Base-by-base conservation (phyloP, 176 grass and related monocot species). In the Melocanna baccifera region DNA sequence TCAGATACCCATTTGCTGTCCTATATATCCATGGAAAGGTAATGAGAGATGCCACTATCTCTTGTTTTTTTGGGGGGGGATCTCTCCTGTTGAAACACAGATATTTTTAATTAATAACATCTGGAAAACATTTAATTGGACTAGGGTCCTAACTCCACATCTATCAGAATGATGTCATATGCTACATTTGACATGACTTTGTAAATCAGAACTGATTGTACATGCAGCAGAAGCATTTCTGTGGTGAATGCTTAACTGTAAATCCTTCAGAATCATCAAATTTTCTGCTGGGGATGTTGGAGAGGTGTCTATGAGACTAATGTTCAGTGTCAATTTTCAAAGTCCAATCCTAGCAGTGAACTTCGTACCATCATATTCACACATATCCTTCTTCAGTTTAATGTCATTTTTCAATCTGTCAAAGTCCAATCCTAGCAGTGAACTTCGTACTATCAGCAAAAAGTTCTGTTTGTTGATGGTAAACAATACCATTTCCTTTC, bases 21-120 rank as follows among this genome's bases (percentile, higher is more conserved):
- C 9, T 41, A 40, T 29, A 14, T 90, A 1, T 68, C 28, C 67
- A 73, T 67, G 47, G 46, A 79, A 83, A 87, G 84, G 75, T 87
- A 69, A 28, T 2, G 28, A 32, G 20, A 63, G 48, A 16, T 80
- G 45, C 10, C 16, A 22, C 22, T 50, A 20, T 71, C 29, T 39
- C 74, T 57, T 69, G 9, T 34, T 57, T 46, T 47, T 22, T 10
- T n/a, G n/a, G n/a, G n/a, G 19, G 25, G 20, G 22, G 36, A 51
- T 84, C 6, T 68, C 40, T 69, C 52, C 26, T 62, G 48, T 78
- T n/a, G 37, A 84, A 57, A 47, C 55, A 9, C 58, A 11, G 41
- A 28, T 11, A 47, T 28, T 15, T 63, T 76, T 76, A 43, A 52
- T 70, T 37, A 51, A 39, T 85, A 26, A 14, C 22, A 48, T 18